Conservation (phyloP, 2,329 filamentous ascomycete species). For the Aspergillus persii region DNA sequence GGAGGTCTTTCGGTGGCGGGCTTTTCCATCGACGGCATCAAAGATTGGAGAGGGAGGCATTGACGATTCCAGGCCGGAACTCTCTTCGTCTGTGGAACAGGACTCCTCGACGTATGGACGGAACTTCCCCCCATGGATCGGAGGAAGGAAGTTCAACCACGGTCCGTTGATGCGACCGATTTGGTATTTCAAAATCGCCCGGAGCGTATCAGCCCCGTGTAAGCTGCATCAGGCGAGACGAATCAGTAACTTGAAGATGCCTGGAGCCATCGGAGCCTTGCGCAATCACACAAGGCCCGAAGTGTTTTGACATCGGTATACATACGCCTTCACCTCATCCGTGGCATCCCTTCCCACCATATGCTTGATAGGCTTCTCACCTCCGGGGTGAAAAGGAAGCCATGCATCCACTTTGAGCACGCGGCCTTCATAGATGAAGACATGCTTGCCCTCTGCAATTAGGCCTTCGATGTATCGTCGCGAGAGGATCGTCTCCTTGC, state of each 20-base stretch:
- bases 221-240: slow-evolving; percentile 53
- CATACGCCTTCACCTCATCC: slow-evolving; percentile 87
- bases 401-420: slow-evolving; percentile 88
- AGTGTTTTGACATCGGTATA: slow-evolving; percentile 14
- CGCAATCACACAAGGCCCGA: not conserved
- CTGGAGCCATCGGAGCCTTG: not conserved
- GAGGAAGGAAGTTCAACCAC: slow-evolving; percentile 87
- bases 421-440: slow-evolving; percentile 77
- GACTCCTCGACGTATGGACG: slow-evolving; percentile 52
- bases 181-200: slow-evolving; percentile 76
- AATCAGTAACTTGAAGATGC: slow-evolving; percentile 13
- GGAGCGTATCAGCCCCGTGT: slow-evolving; percentile 74
- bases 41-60: slow-evolving; percentile 58
- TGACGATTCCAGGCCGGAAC: slow-evolving; percentile 56
- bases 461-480: slow-evolving; percentile 71
- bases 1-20: slow-evolving; percentile 38
- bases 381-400: slow-evolving; percentile 87
- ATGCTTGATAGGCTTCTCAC: slow-evolving; percentile 84
- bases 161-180: slow-evolving; percentile 77
- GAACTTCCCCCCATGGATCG: slow-evolving; percentile 85
- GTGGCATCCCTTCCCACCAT: slow-evolving; percentile 94
- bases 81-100: slow-evolving; percentile 41
- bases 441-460: slow-evolving; percentile 75
- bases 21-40: slow-evolving; percentile 49
- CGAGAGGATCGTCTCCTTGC: slow-evolving; percentile 53